These are phyloP conservation scores for Phytophthora syringae DNA, from an alignment of 352 stramenopile genomes.

Conservation along the genomic window DNA sequence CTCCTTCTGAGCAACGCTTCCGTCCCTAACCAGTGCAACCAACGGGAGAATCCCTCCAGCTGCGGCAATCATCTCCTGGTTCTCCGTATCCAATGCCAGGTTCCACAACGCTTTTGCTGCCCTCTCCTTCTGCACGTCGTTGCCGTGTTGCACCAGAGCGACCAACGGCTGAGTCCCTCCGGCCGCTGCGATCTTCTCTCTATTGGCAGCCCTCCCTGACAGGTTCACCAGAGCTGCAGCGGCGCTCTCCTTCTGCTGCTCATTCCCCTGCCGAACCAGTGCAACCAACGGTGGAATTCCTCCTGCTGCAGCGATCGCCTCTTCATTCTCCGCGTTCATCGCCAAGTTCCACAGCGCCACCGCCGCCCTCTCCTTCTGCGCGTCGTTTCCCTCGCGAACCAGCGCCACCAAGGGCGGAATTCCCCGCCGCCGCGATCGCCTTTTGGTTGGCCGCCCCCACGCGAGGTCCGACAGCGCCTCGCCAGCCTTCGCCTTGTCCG, in stretches of 20 bases:
- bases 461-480: too few species aligned
- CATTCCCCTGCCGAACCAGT: conserved; percentile 5
- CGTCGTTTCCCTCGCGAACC: conserved; percentile 1
- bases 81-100: too few species aligned
- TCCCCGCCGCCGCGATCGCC: too few species aligned
- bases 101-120: too few species aligned
- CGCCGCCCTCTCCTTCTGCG: conserved; percentile 14
- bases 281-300: conserved; percentile 14
- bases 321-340: neutral
- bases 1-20: conserved; percentile 6
- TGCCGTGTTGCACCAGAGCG: too few species aligned
- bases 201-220: conserved; percentile 3
- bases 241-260: conserved; percentile 11
- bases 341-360: conserved; percentile 19
- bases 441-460: too few species aligned
- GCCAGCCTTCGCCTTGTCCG: too few species aligned
- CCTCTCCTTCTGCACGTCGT: too few species aligned
- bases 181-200: too few species aligned
- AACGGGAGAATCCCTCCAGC: conserved; percentile 1
- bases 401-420: conserved; percentile 13
- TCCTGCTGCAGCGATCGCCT: neutral
- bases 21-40: neutral
- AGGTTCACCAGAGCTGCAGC: conserved; percentile 15
- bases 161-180: too few species aligned
- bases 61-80: conserved; percentile 1